phyloP scores from a whole-genome alignment of 306 rosid genomes.

The Quercus mongolica region DNA sequence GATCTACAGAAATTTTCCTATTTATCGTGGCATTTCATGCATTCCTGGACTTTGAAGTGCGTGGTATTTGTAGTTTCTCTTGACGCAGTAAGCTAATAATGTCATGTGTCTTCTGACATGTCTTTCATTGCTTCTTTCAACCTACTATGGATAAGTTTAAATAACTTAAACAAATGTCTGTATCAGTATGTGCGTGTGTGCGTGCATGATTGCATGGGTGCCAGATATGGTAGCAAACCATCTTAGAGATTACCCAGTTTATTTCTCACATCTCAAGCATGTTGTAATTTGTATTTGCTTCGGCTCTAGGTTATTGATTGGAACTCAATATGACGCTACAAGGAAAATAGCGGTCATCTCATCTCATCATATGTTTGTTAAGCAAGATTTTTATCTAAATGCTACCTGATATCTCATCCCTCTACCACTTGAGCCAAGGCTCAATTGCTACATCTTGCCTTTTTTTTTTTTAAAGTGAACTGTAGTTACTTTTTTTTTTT shows the following conservation, averaged over 20 bases:
- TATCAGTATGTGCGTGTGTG: not conserved
- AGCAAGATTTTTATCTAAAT: too few relatives aligned
- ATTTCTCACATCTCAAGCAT: not conserved
- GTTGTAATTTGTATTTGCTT: conserved; percentile 8
- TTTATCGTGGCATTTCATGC: conserved; percentile 40
- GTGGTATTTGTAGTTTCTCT: conserved; percentile 34
- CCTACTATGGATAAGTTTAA: not conserved
- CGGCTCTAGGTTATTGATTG: conserved; percentile 66
- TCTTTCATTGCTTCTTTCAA: not conserved
- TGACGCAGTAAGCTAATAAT: conserved; percentile 47
- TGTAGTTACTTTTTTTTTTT: too few relatives aligned
- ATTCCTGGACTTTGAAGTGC: fast-evolving
- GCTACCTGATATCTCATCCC: too few relatives aligned
- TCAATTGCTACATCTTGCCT: too few relatives aligned
- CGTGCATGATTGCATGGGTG: too few relatives aligned
- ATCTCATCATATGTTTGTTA: conserved; percentile 27
- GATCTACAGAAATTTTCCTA: conserved; percentile 75
- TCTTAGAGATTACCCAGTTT: not conserved
- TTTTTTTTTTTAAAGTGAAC: too few relatives aligned
- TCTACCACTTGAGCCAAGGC: too few relatives aligned
- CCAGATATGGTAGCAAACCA: not conserved
- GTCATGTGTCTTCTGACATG: not conserved
- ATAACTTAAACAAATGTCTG: not conserved
- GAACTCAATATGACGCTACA: conserved; percentile 47
- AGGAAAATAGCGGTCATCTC: conserved; percentile 61